These are phyloP conservation scores for Parachaetomium inaequale DNA, from an alignment of 495 filamentous ascomycete genomes.

Conservation along the genomic window DNA sequence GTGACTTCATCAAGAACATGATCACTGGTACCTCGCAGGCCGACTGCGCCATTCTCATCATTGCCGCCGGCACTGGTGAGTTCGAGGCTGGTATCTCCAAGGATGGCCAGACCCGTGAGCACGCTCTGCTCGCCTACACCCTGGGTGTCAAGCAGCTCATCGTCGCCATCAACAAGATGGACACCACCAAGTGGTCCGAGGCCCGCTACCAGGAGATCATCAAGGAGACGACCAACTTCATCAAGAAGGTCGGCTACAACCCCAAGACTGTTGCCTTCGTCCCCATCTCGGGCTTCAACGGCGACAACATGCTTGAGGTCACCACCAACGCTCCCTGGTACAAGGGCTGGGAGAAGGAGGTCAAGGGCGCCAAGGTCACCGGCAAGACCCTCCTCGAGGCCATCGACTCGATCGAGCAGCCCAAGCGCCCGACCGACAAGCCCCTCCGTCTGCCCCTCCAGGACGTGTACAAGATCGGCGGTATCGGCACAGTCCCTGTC, in stretches of 20 bases:
- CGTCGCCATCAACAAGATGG: slow-evolving; percentile 99
- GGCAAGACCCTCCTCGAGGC: slow-evolving; percentile 99
- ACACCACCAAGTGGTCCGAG: slow-evolving; percentile 98
- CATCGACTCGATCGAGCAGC: slow-evolving; percentile 94
- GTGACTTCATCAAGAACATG: slow-evolving; percentile 99
- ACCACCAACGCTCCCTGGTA: slow-evolving; percentile 99
- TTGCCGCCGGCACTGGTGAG: slow-evolving; percentile 99
- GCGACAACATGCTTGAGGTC: slow-evolving; percentile 97
- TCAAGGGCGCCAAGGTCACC: slow-evolving; percentile 80
- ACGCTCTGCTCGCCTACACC: slow-evolving; percentile 99
- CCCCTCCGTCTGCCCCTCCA: slow-evolving; percentile 99
- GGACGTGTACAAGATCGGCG: slow-evolving; percentile 99
- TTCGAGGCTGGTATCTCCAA: slow-evolving; percentile 99
- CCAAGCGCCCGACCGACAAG: slow-evolving; percentile 91
- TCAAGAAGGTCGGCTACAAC: slow-evolving; percentile 99
- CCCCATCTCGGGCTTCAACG: slow-evolving; percentile 99
- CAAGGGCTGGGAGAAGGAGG: slow-evolving; percentile 99
- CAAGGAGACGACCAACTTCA: slow-evolving; percentile 99
- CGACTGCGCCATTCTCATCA: slow-evolving; percentile 99
- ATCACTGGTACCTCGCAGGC: slow-evolving; percentile 99
- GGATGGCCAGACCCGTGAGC: slow-evolving; percentile 99
- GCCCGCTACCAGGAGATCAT: slow-evolving; percentile 96
- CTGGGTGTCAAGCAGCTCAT: slow-evolving; percentile 99
- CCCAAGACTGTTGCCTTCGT: slow-evolving; percentile 97
- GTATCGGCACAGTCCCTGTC: slow-evolving; percentile 99